A percentile compares a stretch with the other conserved stretches of the same genome.
Evolutionary conservation across 768 basidiomycete genomes (phyloP).

Genomic region (Amanita pseudoporphyria): DNA sequence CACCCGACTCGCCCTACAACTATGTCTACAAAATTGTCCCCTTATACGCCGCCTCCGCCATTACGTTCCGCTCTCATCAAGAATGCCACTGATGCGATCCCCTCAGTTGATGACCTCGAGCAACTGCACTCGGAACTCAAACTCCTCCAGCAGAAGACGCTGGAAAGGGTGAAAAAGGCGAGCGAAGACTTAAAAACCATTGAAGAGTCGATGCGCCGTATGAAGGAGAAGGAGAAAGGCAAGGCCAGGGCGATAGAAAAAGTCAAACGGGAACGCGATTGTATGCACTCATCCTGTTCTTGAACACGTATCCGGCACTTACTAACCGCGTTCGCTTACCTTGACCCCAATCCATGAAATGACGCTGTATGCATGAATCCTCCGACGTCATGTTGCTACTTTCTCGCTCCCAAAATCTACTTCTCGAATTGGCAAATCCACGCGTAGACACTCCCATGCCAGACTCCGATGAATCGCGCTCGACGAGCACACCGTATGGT

Average conservation of each 20-base stretch:
- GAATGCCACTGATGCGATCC: slow-evolving; percentile 55
- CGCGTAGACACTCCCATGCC: slow-evolving; percentile 30
- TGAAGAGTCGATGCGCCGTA: slow-evolving; percentile 65
- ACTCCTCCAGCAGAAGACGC: slow-evolving; percentile 38
- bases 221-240: slow-evolving; percentile 70
- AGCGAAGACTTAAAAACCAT: slow-evolving; percentile 65
- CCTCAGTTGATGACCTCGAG: slow-evolving; percentile 66
- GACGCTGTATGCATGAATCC: neutral
- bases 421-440: neutral
- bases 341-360: neutral
- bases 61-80: slow-evolving; percentile 55
- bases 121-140: slow-evolving; percentile 52
- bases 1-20: neutral
- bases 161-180: slow-evolving; percentile 66
- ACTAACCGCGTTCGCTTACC: neutral
- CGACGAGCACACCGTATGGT: slow-evolving; percentile 22
- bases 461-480: slow-evolving; percentile 40
- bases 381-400: neutral
- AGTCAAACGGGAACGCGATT: slow-evolving; percentile 64
- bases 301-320: slow-evolving; percentile 1
- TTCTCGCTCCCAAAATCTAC: neutral
- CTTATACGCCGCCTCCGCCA: slow-evolving; percentile 36
- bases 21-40: slow-evolving; percentile 57
- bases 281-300: slow-evolving; percentile 37
- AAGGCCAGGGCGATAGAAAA: slow-evolving; percentile 65